These are phyloP conservation scores for Xerocomus amazonicus DNA, from an alignment of 1,284 basidiomycete genomes.

Conservation along the genomic window DNA sequence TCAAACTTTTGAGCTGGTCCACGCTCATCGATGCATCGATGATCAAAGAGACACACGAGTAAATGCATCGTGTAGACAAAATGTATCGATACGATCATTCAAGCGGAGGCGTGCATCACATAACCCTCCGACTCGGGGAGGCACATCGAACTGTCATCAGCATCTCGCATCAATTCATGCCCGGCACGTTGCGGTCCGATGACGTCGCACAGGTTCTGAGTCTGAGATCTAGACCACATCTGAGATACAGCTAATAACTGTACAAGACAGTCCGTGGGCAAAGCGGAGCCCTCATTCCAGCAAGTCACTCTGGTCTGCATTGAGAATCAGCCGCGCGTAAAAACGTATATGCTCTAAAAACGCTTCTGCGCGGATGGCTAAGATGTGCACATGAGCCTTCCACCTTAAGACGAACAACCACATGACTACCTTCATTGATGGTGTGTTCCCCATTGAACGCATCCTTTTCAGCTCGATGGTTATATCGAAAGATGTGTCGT, in stretches of 20 bases:
- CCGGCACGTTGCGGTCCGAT: slow-evolving; percentile 19
- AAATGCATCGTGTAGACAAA: slow-evolving; percentile 14
- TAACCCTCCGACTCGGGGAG: slow-evolving; percentile 9
- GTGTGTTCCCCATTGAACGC: slow-evolving; percentile 49
- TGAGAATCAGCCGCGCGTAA: slow-evolving; percentile 35
- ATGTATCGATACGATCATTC: slow-evolving; percentile 20
- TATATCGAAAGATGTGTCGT: slow-evolving; percentile 50
- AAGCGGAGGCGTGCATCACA: slow-evolving; percentile 7
- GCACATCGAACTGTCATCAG: slow-evolving; percentile 24
- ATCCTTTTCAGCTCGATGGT: slow-evolving; percentile 33
- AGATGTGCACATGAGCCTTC: slow-evolving; percentile 2
- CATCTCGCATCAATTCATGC: too few relatives aligned
- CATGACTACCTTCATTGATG: slow-evolving; percentile 41
- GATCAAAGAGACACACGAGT: background rate
- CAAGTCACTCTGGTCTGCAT: slow-evolving; percentile 29
- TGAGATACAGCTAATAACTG: too few relatives aligned
- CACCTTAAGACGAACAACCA: background rate
- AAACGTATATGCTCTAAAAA: slow-evolving; percentile 38
- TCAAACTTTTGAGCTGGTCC: too few relatives aligned
- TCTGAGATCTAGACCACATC: too few relatives aligned
- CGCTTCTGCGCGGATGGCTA: slow-evolving; percentile 33
- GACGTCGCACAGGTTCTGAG: background rate
- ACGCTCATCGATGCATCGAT: too few relatives aligned
- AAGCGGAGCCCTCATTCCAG: slow-evolving; percentile 13
- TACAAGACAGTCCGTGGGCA: too few relatives aligned